Percentiles rank a stretch among this genome's conserved stretches.
Conservation (phyloP, 2,329 filamentous ascomycete species). For the Pseudophaeomoniella oleicola region DNA sequence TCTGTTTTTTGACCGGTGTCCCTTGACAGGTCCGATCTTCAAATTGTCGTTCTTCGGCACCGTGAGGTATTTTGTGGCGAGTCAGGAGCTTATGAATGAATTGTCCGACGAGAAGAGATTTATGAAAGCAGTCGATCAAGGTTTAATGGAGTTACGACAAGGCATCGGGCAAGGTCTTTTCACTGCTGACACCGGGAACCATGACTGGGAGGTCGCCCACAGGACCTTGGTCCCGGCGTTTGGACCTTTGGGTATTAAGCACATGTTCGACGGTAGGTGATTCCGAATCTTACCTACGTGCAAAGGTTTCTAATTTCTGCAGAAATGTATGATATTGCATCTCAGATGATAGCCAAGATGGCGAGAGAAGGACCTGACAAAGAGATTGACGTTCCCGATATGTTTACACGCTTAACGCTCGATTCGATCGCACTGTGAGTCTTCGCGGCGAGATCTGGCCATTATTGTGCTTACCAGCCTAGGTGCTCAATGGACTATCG, state of each 20-base stretch:
- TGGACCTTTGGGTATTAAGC: conserved; percentile 7
- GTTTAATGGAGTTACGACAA: conserved; percentile 40
- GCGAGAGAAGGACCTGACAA: conserved; percentile 36
- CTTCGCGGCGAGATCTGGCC: conserved; percentile 8
- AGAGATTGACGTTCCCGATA: conserved; percentile 46
- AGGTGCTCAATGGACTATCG: conserved; percentile 50
- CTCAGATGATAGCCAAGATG: conserved; percentile 24
- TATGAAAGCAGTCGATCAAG: conserved; percentile 38
- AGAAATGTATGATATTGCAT: conserved; percentile 25
- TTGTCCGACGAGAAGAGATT: conserved; percentile 51
- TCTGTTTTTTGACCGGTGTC: conserved; percentile 5
- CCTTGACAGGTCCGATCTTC: conserved; percentile 41
- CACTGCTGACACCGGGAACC: conserved; percentile 32
- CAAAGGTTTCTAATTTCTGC: conserved; percentile 1
- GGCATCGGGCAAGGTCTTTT: conserved; percentile 52
- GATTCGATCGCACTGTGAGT: conserved; percentile 49
- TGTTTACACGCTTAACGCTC: conserved; percentile 55
- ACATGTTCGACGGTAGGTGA: conserved; percentile 8
- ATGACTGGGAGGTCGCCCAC: conserved; percentile 9
- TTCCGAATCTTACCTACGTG: no score
- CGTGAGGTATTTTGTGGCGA: conserved; percentile 36
- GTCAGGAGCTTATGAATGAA: conserved; percentile 44
- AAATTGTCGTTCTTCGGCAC: conserved; percentile 36
- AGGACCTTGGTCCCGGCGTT: conserved; percentile 9
- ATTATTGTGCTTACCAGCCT: conserved; percentile 6